Percentiles rank a stretch among this genome's conserved stretches.
These are phyloP conservation scores for Pisolithus sp. DNA, from an alignment of 768 basidiomycete genomes.

Conservation along the genomic window DNA sequence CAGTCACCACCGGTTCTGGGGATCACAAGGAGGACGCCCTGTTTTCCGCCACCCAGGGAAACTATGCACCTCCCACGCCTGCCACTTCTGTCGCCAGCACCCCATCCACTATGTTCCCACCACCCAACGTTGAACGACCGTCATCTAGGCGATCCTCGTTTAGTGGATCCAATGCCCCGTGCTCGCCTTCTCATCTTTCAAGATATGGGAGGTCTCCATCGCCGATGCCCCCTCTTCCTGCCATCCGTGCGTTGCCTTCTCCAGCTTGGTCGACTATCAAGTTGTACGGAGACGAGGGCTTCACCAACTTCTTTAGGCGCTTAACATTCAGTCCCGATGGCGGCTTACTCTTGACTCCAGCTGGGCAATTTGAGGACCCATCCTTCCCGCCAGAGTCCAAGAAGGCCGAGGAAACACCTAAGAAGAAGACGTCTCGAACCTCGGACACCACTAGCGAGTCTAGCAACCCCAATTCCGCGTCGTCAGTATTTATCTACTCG, in stretches of 20 bases:
- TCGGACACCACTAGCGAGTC: conserved; percentile 28
- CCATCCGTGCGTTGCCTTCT: conserved; percentile 69
- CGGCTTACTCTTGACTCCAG: conserved; percentile 86
- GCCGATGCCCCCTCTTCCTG: conserved; percentile 89
- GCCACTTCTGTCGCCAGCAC: conserved; percentile 64
- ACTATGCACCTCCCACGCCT: conserved; percentile 48
- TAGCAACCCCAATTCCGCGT: conserved; percentile 33
- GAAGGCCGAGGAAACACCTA: conserved; percentile 38
- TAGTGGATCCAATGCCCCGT: conserved; percentile 75
- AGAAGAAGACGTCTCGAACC: conserved; percentile 56
- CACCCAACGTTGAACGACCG: conserved; percentile 49
- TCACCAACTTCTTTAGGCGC: conserved; percentile 92
- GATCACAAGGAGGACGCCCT: conserved; percentile 45
- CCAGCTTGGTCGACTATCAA: conserved; percentile 64
- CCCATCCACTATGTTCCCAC: conserved; percentile 45
- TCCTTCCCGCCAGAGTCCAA: conserved; percentile 37
- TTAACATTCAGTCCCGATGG: conserved; percentile 95
- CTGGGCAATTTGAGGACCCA: conserved; percentile 95
- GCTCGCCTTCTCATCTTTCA: conserved; percentile 57
- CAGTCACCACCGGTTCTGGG: conserved; percentile 42
- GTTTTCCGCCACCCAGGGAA: conserved; percentile 26
- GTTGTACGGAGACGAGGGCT: conserved; percentile 93
- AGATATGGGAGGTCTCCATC: conserved; percentile 81
- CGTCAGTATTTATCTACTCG: conserved; percentile 91
- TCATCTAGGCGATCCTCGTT: conserved; percentile 62